Evolutionary conservation across 2,329 filamentous ascomycete genomes (phyloP), one percentile per base, ranked within the genome.

Genomic region (Ceratocystis colombiana): DNA sequence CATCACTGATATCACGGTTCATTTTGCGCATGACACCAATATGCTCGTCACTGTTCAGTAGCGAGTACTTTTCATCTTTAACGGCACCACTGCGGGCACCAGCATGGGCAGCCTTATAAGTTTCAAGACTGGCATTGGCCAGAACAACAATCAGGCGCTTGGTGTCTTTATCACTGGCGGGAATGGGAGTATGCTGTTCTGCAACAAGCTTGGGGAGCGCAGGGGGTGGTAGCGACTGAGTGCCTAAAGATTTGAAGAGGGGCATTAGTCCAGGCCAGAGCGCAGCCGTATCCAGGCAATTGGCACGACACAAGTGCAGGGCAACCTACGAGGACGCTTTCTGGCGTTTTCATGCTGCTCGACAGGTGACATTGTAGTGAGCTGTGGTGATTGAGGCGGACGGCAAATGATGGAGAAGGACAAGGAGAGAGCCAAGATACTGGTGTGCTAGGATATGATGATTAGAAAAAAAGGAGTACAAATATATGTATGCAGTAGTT

Each of bases 1-100:
- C 94, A 77, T 99, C 94, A 75, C 92, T 96, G 71, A 99, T 97
- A 75, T 99, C 94, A 72, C 94, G 84, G 75, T 96, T 96, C 93
- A 97, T 97, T 81, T 97, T 99, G 73, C 94, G 88, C 91, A 99
- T 96, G 70, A 97, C 89, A 69, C 94, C 94, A 71, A 99, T 99
- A 75, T 99, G 94, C 78, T 99, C 94, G 74, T 99, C 94, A 77
- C 92, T 96, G 81, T 99, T 99, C 73, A 99, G 86, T 64, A 99
- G 81, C 69, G 93, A 96, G 78, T 96, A 99, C 77, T 97, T 97
- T 75, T 96, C 93, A 72, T 96, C 92, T 64, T 89, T 85, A 68
- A 84, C 83, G 67, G 82, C 79, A 41, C 85, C 80, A 79, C 75
- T 85, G 77, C 78, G 86, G 76, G 74, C 82, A 75, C 86, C 84